Evolutionary conservation across 768 basidiomycete species (phyloP).

Genomic region (Coprinopsis marcescibilis): DNA sequence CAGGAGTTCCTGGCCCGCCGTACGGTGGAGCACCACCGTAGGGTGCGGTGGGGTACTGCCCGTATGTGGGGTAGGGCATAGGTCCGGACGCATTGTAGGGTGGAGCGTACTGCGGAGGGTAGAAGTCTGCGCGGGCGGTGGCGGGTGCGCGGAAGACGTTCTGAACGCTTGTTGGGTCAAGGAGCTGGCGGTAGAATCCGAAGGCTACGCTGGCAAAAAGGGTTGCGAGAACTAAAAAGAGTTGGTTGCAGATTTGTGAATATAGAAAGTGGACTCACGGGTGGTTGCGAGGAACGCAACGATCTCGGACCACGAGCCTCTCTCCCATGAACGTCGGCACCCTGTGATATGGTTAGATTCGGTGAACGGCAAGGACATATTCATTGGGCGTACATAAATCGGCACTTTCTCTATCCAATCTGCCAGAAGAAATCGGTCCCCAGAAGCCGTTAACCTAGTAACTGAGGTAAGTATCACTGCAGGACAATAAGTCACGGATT

Average conservation of each 20-base stretch:
- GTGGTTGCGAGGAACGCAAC: slow-evolving; percentile 53
- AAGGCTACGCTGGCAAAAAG: slow-evolving; percentile 66
- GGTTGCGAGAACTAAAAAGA: slow-evolving; percentile 43
- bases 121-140: slow-evolving; percentile 30
- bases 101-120: slow-evolving; percentile 51
- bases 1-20: not conserved
- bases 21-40: slow-evolving; percentile 1
- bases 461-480: not conserved
- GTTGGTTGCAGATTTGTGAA: slow-evolving; percentile 1
- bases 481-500: not conserved
- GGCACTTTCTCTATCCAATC: slow-evolving; percentile 35
- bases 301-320: slow-evolving; percentile 65
- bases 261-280: slow-evolving; percentile 27
- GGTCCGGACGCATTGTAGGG: slow-evolving; percentile 42
- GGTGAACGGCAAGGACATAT: not conserved
- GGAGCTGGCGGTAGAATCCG: slow-evolving; percentile 68
- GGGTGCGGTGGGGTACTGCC: not conserved
- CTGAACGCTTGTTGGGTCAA: slow-evolving; percentile 57
- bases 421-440: slow-evolving; percentile 34
- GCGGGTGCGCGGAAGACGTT: slow-evolving; percentile 46
- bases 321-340: slow-evolving; percentile 56
- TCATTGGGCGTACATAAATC: slow-evolving; percentile 33
- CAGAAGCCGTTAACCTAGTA: slow-evolving; percentile 46
- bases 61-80: slow-evolving; percentile 4
- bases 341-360: slow-evolving; percentile 33